Conservation (phyloP, 352 stramenopile genomes). For the Phytophthora nicotianae region DNA sequence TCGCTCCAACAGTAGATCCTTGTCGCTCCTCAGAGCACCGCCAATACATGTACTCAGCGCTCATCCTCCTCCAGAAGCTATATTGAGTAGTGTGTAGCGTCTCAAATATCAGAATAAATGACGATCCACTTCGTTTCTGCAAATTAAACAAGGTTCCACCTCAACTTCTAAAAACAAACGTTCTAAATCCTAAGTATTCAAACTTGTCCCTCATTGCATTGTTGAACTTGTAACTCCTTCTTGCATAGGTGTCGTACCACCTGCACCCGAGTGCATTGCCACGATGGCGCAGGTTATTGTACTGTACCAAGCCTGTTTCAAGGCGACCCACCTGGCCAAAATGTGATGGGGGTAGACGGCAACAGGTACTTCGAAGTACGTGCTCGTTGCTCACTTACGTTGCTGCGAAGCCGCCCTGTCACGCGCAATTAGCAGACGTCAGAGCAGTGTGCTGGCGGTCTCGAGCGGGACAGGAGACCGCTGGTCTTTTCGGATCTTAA, state of each 20-base stretch:
- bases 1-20: too few species aligned
- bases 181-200: neutral
- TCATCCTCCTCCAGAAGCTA: too few species aligned
- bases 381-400: slow-evolving; percentile 7
- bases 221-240: neutral
- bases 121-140: neutral
- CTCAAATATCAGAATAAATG: too few species aligned
- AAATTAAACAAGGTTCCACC: neutral
- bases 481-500: slow-evolving; percentile 2
- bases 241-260: neutral
- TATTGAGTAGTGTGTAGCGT: too few species aligned
- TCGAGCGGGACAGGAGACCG: neutral
- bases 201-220: slow-evolving; percentile 1
- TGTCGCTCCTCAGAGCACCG: too few species aligned
- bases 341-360: slow-evolving; percentile 1
- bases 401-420: slow-evolving; percentile 1
- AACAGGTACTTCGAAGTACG: slow-evolving; percentile 12
- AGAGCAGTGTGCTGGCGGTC: slow-evolving; percentile 1
- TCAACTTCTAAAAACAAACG: neutral
- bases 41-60: too few species aligned
- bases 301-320: neutral
- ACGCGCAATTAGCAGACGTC: neutral
- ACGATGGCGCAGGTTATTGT: neutral
- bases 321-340: slow-evolving; percentile 9
- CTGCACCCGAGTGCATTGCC: neutral